phyloP scores from a whole-genome alignment of 176 grass and related monocot species.

The Metroxylon sagu region DNA sequence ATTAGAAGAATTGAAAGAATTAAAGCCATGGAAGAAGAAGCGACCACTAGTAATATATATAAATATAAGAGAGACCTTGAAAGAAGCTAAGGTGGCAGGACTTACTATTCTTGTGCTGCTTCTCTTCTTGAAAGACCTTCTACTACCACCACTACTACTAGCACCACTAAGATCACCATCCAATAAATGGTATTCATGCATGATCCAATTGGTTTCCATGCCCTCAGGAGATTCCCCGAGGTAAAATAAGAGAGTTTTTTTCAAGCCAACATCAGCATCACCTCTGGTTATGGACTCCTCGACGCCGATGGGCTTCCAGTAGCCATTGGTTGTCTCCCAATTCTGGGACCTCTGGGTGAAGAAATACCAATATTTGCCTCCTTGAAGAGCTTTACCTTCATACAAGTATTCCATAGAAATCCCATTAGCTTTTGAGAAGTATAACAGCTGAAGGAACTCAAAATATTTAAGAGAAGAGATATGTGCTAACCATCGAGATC shows the following conservation, averaged over 20 bases:
- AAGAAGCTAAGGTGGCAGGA: not conserved
- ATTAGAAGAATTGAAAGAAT: too few relatives aligned
- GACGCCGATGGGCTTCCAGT: conserved; percentile 38
- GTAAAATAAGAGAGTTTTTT: conserved; percentile 65
- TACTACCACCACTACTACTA: conserved; percentile 19
- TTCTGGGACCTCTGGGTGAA: conserved; percentile 43
- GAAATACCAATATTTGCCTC: conserved; percentile 70
- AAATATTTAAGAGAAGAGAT: not conserved
- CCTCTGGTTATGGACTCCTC: conserved; percentile 41
- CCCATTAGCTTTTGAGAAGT: not conserved
- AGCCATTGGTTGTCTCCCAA: conserved; percentile 48
- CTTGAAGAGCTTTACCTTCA: conserved; percentile 78
- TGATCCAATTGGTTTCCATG: conserved; percentile 71
- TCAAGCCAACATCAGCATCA: conserved; percentile 36
- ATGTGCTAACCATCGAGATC: conserved; percentile 49
- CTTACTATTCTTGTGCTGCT: conserved; percentile 38
- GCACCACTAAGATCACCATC: conserved; percentile 19
- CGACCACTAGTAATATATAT: too few relatives aligned
- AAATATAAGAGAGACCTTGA: too few relatives aligned
- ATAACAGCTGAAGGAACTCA: not conserved
- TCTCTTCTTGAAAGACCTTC: conserved; percentile 32
- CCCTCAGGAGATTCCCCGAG: conserved; percentile 33
- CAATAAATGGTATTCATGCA: conserved; percentile 84
- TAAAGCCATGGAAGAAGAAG: not conserved
- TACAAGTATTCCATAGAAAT: conserved; percentile 13